Base-by-base conservation (phyloP, 306 rosid genomes). In the Abrus precatorius region DNA sequence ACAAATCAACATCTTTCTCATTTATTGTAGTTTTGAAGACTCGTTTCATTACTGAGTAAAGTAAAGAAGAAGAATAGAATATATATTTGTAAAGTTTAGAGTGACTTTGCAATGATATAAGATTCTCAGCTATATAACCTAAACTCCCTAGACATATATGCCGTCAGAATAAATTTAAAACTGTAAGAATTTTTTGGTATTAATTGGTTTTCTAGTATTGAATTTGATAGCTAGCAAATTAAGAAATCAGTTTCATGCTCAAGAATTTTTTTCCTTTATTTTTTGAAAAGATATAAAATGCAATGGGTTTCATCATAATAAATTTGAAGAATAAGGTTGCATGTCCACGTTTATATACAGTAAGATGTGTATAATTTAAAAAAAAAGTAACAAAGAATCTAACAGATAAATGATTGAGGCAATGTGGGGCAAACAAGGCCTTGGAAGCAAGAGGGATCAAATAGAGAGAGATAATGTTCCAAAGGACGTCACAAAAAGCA, bases 401-500 rank as follows among this genome's bases (percentile, higher is more conserved):
- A 85, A 43, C 13, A 54, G 34, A 70, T 63, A 52, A 48, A 84
- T 87, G 91, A 89, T 89, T 85, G 89, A 84, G 87, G 14, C 78
- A 88, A 78, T 84, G 91, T 90, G 90, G 94, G 79, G 81, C 83
- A 53, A 84, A 82, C 6, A 13, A 80, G 85, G 82, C 36, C 79
- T 79, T 75, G 80, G 72, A 82, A 82, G 59, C 73, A 69, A 78
- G 91, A 75, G 78, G 47, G 84, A 62, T 49, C 75, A 56, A 82
- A 85, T 76, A 47, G 80, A 29, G 48, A 57, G 70, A 81, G 64
- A 69, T 6, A 55, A 70, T 61, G 10, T 52, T 82, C 14, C 48
- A 1, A 38, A 82, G 79, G 90, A 86, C 89, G 84, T 84, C 82
- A 83, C 81, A 82, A 86, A 78, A 93, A 91, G 94, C 49, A 79